Base-by-base conservation (phyloP, 345 rosid genomes). In the Citrus australasica region DNA sequence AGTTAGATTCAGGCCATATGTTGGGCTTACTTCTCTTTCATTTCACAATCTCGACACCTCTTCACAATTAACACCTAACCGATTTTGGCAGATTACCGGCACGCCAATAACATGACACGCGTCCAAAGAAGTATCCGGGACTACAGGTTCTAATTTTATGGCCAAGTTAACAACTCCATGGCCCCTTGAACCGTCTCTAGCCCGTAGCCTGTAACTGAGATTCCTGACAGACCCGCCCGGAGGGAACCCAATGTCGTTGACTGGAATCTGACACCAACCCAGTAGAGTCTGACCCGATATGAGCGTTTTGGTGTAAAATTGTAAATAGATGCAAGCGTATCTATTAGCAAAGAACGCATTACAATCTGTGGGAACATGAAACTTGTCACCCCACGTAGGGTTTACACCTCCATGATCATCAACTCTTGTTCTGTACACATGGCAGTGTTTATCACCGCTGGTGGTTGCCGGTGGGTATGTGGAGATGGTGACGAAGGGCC, bases 211-310 rank as follows among this genome's bases (percentile, higher is more conserved):
- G 85, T 90, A 90, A 65, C 88, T 86, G 19, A 88, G 83, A 70
- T 82, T 59, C 74, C 69, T 71, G 21, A 84, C 71, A 2, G 85
- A 79, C 8, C 79, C 86, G 30, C 0, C 68, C 14, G 84, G 82
- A 13, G 77, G 80, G 30, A 35, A 67, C 60, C 74, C 76, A 21
- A 88, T 51, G 66, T 90, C 93, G 7, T 70, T 55, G 1, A 73
- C 85, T 4, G 86, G 91, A 78, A 90, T 80, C 78, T 53, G 88
- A 38, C 89, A 88, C 90, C 90, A 90, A 40, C 92, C 92, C 64
- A 89, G 64, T 11, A 75, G 72, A 63, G 80, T 38, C 51, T 38
- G 69, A 48, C 92, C 88, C 11, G 42, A 22, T 17, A 86, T 66
- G 76, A 85, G 88, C 46, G 82, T 53, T 72, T 83, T 85, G 33